Evolutionary conservation across 1,139 yeast genomes (phyloP).

Genomic region (Wickerhamomyces sp.): DNA sequence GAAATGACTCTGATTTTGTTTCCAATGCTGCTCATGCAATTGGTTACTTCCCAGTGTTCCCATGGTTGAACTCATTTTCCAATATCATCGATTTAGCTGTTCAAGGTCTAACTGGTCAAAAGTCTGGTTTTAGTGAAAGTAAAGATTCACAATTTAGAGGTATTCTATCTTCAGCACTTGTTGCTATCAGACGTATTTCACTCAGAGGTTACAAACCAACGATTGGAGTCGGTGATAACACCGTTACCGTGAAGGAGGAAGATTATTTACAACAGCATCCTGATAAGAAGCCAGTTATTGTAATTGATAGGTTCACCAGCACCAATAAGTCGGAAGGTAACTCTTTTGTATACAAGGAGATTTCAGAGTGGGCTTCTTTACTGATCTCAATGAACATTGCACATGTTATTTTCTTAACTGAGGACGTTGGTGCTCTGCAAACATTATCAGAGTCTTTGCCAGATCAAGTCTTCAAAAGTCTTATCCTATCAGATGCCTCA

Average conservation of each 20-base stretch:
- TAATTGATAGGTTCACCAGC: constrained; percentile 66
- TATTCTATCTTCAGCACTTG: constrained; percentile 69
- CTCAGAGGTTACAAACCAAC: constrained; percentile 35
- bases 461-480: constrained; percentile 75
- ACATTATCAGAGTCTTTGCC: constrained; percentile 70
- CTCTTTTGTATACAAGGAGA: constrained; percentile 63
- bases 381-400: constrained; percentile 76
- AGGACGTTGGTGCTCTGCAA: constrained; percentile 75
- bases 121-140: constrained; percentile 84
- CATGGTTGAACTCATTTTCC: constrained; percentile 83
- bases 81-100: constrained; percentile 79
- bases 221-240: constrained; percentile 26
- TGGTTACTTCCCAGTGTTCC: constrained; percentile 91
- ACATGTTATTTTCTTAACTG: constrained; percentile 82
- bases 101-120: constrained; percentile 91
- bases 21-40: constrained; percentile 66
- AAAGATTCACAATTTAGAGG: constrained; percentile 79
- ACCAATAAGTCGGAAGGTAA: constrained; percentile 55
- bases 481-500: constrained; percentile 79
- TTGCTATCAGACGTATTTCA: constrained; percentile 72
- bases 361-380: constrained; percentile 87
- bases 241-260: constrained; percentile 54
- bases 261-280: constrained; percentile 85
- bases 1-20: constrained; percentile 69
- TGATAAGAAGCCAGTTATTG: constrained; percentile 80